Evolutionary conservation across 208 protist genomes (phyloP), one percentile per base, ranked within the genome.

Genomic region (Crithidia expoeki): DNA sequence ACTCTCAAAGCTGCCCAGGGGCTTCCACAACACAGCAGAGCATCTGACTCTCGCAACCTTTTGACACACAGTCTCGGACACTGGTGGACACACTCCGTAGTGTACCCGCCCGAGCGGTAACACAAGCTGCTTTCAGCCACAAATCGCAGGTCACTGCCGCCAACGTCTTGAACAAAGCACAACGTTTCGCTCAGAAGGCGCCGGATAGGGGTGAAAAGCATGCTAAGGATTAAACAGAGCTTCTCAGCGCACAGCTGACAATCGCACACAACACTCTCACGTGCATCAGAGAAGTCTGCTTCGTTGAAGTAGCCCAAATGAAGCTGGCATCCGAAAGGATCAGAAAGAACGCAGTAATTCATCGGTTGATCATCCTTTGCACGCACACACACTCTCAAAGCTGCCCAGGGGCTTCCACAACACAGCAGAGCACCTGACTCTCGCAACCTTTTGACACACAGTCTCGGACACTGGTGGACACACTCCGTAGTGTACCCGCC

Each of bases 31-130:
- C 55, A 14, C 36, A 42, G 32, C 49, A 32, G 14, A 17, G 5
- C 17, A 4, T 38, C 2, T 17, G 25, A 56, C 5, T 64, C 67
- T 74, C n/a, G 68, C 68, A 67, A 28, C 58, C 52, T 83, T 90
- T 94, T 94, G 88, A 94, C 88, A 94, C 88, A 76, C 76, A 75
- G 32, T 71, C 76, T 76, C 81, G 72, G 80, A 73, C 60, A 94
- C 63, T 23, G 65, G 55, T 23, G 42, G 52, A 53, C 47, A 64
- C 65, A 28, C 71, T 25, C 52, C 0, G 4, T 4, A 9, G 63
- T 27, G 55, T 10, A 42, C 58, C 67, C 38, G 62, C 68, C 73
- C 57, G 55, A 81, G 72, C 77, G 85, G 88, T 92, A 94, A 94
- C 88, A 94, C 88, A 86, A 80, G 69, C 72, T 87, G 84, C 84